Evolutionary conservation across 2,329 filamentous ascomycete genomes (phyloP), one percentile per base, ranked within the genome.

Genomic region (Trichoderma koningii): DNA sequence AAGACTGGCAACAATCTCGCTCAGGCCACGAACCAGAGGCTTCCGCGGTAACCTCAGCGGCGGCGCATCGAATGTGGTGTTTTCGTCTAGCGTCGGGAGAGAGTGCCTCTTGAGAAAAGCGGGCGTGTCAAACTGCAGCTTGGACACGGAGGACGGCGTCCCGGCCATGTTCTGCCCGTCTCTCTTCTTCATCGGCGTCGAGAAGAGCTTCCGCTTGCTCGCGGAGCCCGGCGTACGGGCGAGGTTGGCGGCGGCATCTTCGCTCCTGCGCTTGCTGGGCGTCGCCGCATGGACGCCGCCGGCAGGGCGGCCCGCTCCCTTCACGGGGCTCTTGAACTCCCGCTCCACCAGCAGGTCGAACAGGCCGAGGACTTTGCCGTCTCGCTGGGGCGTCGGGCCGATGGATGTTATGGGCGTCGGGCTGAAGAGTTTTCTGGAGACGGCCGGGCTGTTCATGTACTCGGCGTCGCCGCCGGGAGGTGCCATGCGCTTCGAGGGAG

Each of bases 311-410:
- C 55, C 42, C 19, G 21, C 57, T 71, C 69, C 80, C 56, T 78
- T 82, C 5, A 83, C 82, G 1, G 85, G 83, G 5, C 82, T 83
- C 38, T 78, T 78, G 26, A 81, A 75, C 23, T 81, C 80, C 48
- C 80, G 79, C 64, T 84, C 81, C 28, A 80, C 78, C 7, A 92
- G 78, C 12, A 90, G 77, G 72, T 94, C 91, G 73, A 95, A 95
- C 19, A 95, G 78, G 5, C 91, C 90, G 2, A 95, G 81, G 1
- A 93, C 88, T 21, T 86, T 85, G 30, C 91, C 91, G 73, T 94
- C 89, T 67, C 87, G 87, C 72, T 94, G 91, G 3, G 91, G 91
- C 14, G 91, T 95, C 1, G 91, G 91, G 2, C 90, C 90, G 67
- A 95, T 84, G 0, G 82, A 84, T 5, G 85, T 87, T 2, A 85